A percentile compares a stretch with the other conserved stretches of the same genome.
Conservation (phyloP, 1,284 basidiomycete genomes). For the Cutaneotrichosporon arboriforme region DNA sequence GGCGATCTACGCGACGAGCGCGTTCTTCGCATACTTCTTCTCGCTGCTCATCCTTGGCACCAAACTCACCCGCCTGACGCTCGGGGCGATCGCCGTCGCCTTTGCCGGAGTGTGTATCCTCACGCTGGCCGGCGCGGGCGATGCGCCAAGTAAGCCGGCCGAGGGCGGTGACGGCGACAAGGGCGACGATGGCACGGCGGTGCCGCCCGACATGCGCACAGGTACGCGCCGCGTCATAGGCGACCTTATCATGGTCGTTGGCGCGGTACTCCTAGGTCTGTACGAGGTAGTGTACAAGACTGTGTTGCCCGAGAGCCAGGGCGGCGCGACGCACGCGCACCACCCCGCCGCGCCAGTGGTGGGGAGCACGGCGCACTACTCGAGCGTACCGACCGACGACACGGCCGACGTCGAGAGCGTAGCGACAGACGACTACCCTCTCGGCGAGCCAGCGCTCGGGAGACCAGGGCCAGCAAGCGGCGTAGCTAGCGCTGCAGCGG, state of each 20-base stretch:
- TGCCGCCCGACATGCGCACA: neutral
- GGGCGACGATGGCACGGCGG: neutral
- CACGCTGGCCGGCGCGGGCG: conserved; percentile 26
- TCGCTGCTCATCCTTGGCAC: conserved; percentile 39
- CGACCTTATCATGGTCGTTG: conserved; percentile 45
- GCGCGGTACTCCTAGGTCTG: conserved; percentile 43
- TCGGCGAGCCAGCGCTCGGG: neutral
- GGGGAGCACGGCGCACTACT: neutral
- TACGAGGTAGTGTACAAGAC: conserved; percentile 50
- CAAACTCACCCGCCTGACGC: conserved; percentile 34
- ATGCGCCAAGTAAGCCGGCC: conserved; percentile 4
- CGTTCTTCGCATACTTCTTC: conserved; percentile 44
- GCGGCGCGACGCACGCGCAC: conserved; percentile 21
- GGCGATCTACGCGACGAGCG: conserved; percentile 39
- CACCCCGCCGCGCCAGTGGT: conserved; percentile 1
- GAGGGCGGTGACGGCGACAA: neutral
- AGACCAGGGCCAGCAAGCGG: too few relatives aligned
- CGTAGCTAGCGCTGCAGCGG: neutral
- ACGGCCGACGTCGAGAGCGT: conserved; percentile 7
- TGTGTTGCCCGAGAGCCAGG: conserved; percentile 42
- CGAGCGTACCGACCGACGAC: neutral
- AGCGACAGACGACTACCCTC: conserved; percentile 12
- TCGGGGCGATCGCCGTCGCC: conserved; percentile 40
- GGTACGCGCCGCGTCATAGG: conserved; percentile 32
- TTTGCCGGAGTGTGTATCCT: conserved; percentile 44